These are phyloP conservation scores for Pouteria glomerata DNA, from an alignment of 148 eudicot genomes.

Conservation along the genomic window DNA sequence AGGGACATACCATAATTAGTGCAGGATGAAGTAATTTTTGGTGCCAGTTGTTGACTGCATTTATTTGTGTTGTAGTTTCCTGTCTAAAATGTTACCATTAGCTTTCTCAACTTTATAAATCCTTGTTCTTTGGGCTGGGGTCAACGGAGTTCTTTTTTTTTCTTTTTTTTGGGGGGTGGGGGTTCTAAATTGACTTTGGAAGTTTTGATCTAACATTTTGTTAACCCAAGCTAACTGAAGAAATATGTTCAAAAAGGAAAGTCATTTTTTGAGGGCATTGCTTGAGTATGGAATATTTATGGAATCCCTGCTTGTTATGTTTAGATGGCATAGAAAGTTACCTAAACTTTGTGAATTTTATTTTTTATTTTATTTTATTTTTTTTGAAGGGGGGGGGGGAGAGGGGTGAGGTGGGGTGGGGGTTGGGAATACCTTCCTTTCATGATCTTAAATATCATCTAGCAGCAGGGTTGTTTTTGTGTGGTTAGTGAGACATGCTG, in stretches of 20 bases:
- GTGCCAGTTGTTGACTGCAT: not conserved
- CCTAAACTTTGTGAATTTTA: no score
- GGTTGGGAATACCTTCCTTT: not conserved
- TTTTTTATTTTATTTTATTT: no score
- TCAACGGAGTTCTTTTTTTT: not conserved
- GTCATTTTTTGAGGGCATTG: not conserved
- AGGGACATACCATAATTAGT: not conserved
- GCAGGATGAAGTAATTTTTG: not conserved
- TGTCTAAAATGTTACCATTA: not conserved
- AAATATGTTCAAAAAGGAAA: no score
- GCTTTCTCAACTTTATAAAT: not conserved
- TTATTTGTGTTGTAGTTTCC: not conserved
- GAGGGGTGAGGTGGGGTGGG: not conserved
- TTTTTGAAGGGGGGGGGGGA: no score
- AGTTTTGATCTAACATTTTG: not conserved
- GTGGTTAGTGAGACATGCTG: not conserved
- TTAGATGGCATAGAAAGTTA: not conserved
- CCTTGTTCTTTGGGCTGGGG: no score
- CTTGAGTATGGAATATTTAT: not conserved
- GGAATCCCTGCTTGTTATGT: not conserved
- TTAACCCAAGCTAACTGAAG: slow-evolving; percentile 1
- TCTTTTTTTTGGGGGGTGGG: not conserved
- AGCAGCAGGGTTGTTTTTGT: not conserved
- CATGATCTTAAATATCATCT: not conserved
- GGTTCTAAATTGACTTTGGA: no score